A percentile compares a stretch with the other conserved stretches of the same genome.
These are phyloP conservation scores for Cercospora beticola DNA, from an alignment of 2,329 filamentous ascomycete species.

Conservation along the genomic window DNA sequence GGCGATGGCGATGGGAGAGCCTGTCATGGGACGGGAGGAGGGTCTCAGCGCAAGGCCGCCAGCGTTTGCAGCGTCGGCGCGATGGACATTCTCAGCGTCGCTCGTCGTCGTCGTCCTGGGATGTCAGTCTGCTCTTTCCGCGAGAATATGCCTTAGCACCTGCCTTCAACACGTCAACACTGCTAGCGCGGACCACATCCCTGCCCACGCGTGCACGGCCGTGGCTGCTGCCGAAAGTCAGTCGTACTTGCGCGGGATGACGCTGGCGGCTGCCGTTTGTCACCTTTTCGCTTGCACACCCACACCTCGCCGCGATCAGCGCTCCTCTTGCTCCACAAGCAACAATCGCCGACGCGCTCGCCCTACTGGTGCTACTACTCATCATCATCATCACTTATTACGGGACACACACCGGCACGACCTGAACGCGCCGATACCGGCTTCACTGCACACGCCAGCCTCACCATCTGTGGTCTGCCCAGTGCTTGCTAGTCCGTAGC, in stretches of 20 bases:
- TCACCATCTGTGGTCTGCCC: neutral
- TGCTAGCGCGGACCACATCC: neutral
- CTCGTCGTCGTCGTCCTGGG: neutral
- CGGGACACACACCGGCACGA: neutral
- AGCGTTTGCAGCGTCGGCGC: neutral
- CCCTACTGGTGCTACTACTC: neutral
- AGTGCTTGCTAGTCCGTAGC: neutral
- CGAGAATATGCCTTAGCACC: neutral
- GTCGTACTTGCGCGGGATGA: neutral
- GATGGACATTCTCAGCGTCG: neutral
- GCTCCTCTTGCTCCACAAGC: neutral
- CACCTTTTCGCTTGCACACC: neutral
- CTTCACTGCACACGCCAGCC: neutral
- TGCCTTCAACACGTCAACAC: slow-evolving; percentile 1
- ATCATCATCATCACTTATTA: neutral
- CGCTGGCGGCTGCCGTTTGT: neutral
- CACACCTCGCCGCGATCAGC: neutral
- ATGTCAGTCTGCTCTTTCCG: neutral
- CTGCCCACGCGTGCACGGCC: neutral
- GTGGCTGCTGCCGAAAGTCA: neutral
- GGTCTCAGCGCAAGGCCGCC: neutral
- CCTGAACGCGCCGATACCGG: neutral
- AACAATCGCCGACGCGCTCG: neutral
- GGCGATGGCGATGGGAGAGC: neutral
- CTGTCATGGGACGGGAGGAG: neutral